Base-by-base conservation (phyloP, 2,329 filamentous ascomycete species). In the Myriosclerotinia curreyana region DNA sequence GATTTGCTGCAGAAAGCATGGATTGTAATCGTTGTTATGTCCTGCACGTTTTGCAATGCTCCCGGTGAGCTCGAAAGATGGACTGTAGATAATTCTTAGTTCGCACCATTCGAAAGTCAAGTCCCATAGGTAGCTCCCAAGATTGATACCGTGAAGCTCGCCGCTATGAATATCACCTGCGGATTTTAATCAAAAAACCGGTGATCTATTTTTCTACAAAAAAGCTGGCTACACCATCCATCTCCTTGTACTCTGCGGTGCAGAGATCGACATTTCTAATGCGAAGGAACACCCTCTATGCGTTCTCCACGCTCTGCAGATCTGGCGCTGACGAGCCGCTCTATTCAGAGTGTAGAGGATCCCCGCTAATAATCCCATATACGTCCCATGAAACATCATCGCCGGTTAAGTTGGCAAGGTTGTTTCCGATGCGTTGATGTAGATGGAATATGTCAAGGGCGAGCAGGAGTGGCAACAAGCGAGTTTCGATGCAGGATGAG, bases 91-190 rank as follows among this genome's bases (percentile, higher is more conserved):
- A 12, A 82, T 82, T 28, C 74, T 83, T 5, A 81, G 80, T 80
- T 77, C 66, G 67, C 79, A 0, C 79, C 79, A 0, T 79, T 80
- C 56, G 78, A 81, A 65, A 75, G 78, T 0, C 78, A 81, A 64
- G 79, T 79, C 0, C 82, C 77, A 0, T 83, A 81, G 81, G 75
- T 76, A 0, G 79, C 74, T 0, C 68, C 88, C 69, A 80, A 85
- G 65, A 80, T 86, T 28, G 85, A 88, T 70, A 82, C 80, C 1
- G 75, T 78, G 7, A 82, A 82, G 70, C 78, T 88, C 11, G 81
- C 81, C 38, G 77, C 79, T 11, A 80, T 85, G 79, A 81, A 85
- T 52, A 81, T 80, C 20, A 82, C 71, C 77, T 0, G 66, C 72
- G 22, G 75, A 77, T 0, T 77, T 83, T 52, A 74, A 74, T 56